phyloP scores from a whole-genome alignment of 805 yeast species.

The Sugiyamaella boreocaroliniensis region DNA sequence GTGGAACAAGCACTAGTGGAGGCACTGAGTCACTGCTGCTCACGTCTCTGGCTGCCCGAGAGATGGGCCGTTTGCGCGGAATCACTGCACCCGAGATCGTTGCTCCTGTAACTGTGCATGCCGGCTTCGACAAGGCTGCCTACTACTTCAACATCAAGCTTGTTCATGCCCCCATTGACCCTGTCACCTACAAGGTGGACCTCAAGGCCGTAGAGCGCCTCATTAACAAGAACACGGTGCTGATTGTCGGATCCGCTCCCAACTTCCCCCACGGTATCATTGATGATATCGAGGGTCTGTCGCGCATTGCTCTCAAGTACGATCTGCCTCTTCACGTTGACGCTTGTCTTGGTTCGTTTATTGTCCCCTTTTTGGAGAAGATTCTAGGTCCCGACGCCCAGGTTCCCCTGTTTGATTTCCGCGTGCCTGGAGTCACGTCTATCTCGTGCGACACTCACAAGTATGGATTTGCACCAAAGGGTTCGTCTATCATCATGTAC shows the following conservation, averaged over 20 bases:
- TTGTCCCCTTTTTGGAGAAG: slow-evolving; percentile 69
- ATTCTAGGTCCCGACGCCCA: slow-evolving; percentile 43
- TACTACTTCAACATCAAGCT: slow-evolving; percentile 82
- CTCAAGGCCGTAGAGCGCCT: slow-evolving; percentile 51
- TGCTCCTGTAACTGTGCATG: slow-evolving; percentile 87
- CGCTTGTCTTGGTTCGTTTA: slow-evolving; percentile 90
- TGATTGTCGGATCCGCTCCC: slow-evolving; percentile 91
- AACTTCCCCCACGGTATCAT: slow-evolving; percentile 95
- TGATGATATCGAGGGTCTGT: slow-evolving; percentile 74
- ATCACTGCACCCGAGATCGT: slow-evolving; percentile 74
- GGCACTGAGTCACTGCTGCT: slow-evolving; percentile 90
- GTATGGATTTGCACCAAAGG: slow-evolving; percentile 97
- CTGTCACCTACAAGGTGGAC: slow-evolving; percentile 61
- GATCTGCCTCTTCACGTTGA: slow-evolving; percentile 91
- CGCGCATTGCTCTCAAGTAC: slow-evolving; percentile 56
- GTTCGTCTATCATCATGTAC: slow-evolving; percentile 89
- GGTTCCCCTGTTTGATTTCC: slow-evolving; percentile 67
- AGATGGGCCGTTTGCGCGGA: slow-evolving; percentile 54
- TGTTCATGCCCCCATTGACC: slow-evolving; percentile 72
- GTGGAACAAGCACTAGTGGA: slow-evolving; percentile 86
- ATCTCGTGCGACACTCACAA: slow-evolving; percentile 99
- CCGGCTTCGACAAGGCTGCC: slow-evolving; percentile 91
- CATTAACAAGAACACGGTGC: slow-evolving; percentile 72
- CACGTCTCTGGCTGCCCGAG: slow-evolving; percentile 84
- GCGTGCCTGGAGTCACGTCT: slow-evolving; percentile 86